These are phyloP conservation scores for Trichoderma erinaceum DNA, from an alignment of 495 filamentous ascomycete species.

Conservation along the genomic window DNA sequence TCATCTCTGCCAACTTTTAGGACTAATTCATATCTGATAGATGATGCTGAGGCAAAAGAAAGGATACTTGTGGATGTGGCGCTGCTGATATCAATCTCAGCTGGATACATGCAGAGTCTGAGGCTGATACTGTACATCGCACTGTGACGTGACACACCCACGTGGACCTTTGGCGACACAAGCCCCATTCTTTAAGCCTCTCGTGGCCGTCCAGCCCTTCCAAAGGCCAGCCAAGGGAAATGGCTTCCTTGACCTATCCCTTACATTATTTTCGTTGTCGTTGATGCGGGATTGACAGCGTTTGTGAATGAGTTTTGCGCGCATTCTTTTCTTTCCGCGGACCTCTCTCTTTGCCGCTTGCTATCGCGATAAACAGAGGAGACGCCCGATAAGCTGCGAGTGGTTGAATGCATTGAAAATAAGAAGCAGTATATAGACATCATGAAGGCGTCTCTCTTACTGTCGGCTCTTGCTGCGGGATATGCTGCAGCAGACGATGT, in stretches of 20 bases:
- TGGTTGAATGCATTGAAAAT: background rate
- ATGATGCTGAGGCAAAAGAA: background rate
- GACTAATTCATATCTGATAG: no score
- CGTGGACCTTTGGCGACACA: background rate
- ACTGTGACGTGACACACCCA: constrained; percentile 8
- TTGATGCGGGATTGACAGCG: no score
- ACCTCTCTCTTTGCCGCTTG: no score
- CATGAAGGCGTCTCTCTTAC: background rate
- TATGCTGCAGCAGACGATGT: constrained; percentile 25
- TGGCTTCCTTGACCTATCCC: no score
- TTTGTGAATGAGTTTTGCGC: no score
- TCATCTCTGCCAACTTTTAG: no score
- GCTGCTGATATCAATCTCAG: background rate
- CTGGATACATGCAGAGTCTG: background rate
- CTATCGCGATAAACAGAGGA: no score
- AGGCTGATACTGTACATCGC: background rate
- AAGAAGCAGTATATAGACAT: background rate
- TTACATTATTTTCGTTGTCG: no score
- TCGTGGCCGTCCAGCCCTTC: background rate
- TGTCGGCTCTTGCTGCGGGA: background rate
- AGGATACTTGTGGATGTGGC: background rate
- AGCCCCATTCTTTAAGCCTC: background rate
- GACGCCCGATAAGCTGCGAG: background rate
- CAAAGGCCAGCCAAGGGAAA: background rate
- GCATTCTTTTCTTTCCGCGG: no score